phyloP scores from a whole-genome alignment of 1,139 yeast genomes.

The Diutina pseudorugosa region DNA sequence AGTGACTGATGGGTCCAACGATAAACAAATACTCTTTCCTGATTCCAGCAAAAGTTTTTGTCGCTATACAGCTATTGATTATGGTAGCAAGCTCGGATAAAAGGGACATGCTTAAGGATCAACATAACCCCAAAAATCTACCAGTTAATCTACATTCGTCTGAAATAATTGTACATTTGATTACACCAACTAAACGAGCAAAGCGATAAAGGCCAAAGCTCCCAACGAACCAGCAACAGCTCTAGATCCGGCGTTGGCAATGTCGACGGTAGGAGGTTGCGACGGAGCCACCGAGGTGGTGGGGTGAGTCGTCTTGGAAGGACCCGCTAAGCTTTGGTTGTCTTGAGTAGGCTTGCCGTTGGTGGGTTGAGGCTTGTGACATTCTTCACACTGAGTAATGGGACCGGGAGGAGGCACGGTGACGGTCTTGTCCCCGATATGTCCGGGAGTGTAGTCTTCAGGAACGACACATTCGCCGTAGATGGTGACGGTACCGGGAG shows the following conservation, averaged over 20 bases:
- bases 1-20: no score
- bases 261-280: background rate
- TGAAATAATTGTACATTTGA: no score
- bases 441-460: background rate
- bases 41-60: no score
- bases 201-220: background rate
- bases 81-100: no score
- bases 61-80: no score
- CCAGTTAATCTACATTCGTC: no score
- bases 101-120: no score
- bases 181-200: background rate
- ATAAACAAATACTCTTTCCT: no score
- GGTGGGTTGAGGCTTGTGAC: background rate
- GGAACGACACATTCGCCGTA: conserved; percentile 2
- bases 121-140: no score
- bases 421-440: background rate
- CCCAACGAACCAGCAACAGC: background rate
- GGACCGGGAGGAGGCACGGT: background rate
- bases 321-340: background rate
- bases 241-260: background rate
- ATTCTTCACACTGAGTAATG: background rate
- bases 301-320: background rate
- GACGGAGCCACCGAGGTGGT: background rate
- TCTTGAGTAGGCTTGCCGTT: background rate
- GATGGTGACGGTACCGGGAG: conserved; percentile 4